Conservation (phyloP, 1,284 basidiomycete species). For the Cystobasidium slooffiae region DNA sequence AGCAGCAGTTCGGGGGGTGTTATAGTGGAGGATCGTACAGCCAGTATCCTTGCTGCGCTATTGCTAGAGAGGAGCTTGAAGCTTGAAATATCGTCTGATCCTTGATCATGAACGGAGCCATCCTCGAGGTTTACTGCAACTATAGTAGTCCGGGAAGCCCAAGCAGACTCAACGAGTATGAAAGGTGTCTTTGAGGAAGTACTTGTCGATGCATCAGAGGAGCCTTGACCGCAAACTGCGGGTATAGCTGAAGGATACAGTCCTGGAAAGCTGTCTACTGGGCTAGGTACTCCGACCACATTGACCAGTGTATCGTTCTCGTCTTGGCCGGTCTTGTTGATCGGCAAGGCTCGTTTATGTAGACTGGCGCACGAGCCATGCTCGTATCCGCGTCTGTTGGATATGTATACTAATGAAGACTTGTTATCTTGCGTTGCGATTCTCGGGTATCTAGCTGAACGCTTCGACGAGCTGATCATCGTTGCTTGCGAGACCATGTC, state of each 20-base stretch:
- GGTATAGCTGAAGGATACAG: conserved; percentile 59
- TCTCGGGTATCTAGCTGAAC: conserved; percentile 67
- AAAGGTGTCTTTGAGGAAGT: conserved; percentile 51
- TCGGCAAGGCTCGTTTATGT: conserved; percentile 59
- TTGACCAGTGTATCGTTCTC: conserved; percentile 57
- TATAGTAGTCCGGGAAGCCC: conserved; percentile 56
- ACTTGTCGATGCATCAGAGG: neutral
- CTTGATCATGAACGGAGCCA: conserved; percentile 61
- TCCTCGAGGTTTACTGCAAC: conserved; percentile 59
- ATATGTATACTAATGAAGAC: conserved; percentile 63
- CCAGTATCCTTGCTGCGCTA: neutral
- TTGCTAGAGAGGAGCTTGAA: conserved; percentile 5
- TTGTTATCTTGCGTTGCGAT: conserved; percentile 54
- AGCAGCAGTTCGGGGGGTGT: conserved; percentile 7
- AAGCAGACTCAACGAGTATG: conserved; percentile 61
- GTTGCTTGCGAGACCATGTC: conserved; percentile 18
- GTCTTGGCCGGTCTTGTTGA: neutral
- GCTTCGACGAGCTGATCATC: conserved; percentile 48
- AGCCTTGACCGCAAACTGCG: neutral
- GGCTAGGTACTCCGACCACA: conserved; percentile 57
- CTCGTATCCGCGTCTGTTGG: conserved; percentile 64
- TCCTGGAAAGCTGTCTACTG: conserved; percentile 64
- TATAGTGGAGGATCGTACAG: neutral
- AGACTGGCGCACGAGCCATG: conserved; percentile 67
- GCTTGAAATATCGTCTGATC: conserved; percentile 56